Evolutionary conservation across 192 early-diverging fungal genomes (phyloP), one percentile per base, ranked within the genome.

Genomic region (Mycoemilia scoparia): DNA sequence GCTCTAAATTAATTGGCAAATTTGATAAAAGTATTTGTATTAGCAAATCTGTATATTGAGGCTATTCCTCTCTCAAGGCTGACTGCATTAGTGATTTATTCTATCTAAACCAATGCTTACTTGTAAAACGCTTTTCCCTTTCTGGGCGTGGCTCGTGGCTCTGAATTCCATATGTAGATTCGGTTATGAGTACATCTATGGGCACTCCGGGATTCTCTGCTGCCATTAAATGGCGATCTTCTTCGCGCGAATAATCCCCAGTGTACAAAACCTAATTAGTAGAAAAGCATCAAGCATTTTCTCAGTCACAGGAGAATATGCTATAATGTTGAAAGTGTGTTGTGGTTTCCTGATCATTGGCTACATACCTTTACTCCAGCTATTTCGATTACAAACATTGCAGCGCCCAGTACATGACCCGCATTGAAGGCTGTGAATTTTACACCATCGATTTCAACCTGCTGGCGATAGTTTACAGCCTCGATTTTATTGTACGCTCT

Each of bases 201-300:
- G 71, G 49, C 0, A 82, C 76, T 24, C 65, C 71, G 0, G 95
- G 95, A 16, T 75, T 70, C 45, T 98, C 95, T 3, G 91, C 95
- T 2, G 89, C 82, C 71, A 91, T 86, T 36, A 98, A 71, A 54
- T 98, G 95, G 6, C 95, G 73, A 64, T 98, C 95, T 56, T 98
- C 93, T 60, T 98, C 93, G 25, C 91, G 79, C 17, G 89, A 93
- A 47, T 98, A 98, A 53, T 98, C 93, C 29, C 93, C 93, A 2
- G 93, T 98, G 56, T 98, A 98, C 7, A 98, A 66, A 14, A 86
- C n/a, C n/a, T n/a, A n/a, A n/a, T n/a, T n/a, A n/a, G n/a, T n/a
- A n/a, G n/a, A n/a, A n/a, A n/a, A n/a, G n/a, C n/a, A n/a, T 71
- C 46, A 57, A 39, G n/a, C 3, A 3, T 24, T n/a, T n/a, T n/a